phyloP scores from a whole-genome alignment of 352 stramenopile genomes.

The Blastocystis sp. region DNA sequence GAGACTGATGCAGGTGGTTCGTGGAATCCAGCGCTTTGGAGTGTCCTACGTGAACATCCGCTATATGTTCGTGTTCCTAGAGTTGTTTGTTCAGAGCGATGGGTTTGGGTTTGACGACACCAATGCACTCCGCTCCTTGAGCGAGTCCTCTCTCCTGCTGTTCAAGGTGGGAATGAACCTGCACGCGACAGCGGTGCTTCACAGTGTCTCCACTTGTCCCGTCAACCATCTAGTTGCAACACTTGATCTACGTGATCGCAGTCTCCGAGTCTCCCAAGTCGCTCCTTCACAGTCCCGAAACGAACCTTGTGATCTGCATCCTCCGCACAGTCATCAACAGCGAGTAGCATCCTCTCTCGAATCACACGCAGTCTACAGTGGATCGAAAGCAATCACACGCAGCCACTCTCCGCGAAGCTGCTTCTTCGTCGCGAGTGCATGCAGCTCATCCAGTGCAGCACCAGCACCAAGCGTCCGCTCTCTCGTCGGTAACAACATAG shows the following conservation, averaged over 20 bases:
- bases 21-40: neutral
- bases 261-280: neutral
- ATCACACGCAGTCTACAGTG: neutral
- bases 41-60: neutral
- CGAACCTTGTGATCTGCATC: neutral
- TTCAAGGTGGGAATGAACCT: constrained; percentile 12
- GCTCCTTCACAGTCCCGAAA: neutral
- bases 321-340: neutral
- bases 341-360: neutral
- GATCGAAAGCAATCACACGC: neutral
- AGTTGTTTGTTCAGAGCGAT: neutral
- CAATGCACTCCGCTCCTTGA: too few relatives aligned
- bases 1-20: neutral
- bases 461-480: neutral
- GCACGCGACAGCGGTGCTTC: neutral
- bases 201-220: neutral
- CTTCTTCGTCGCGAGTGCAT: constrained; percentile 27
- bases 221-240: neutral
- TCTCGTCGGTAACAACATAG: neutral
- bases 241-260: neutral
- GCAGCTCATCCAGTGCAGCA: constrained; percentile 16
- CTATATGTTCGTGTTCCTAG: neutral
- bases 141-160: neutral
- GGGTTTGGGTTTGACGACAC: too few relatives aligned
- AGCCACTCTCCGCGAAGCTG: constrained; percentile 13